Conservation (phyloP, 345 rosid species). For the Hypericum androsaemum region DNA sequence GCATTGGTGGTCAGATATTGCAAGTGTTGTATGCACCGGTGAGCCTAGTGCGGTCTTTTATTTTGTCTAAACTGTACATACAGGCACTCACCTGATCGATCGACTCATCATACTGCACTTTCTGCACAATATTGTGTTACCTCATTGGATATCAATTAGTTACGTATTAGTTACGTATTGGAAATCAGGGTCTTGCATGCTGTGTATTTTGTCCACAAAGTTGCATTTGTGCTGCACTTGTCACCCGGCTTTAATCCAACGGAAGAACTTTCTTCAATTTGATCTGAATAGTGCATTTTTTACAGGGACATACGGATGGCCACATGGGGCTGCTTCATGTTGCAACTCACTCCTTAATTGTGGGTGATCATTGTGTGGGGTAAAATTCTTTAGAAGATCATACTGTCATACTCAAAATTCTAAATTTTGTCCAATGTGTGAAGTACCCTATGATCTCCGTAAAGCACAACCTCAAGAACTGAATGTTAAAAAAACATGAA, state of each 20-base stretch:
- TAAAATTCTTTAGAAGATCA: conserved; percentile 27
- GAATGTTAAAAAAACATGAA: no score
- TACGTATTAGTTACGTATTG: no score
- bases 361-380: conserved; percentile 95
- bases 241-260: background rate
- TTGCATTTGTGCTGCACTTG: background rate
- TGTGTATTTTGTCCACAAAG: no score
- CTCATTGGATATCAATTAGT: no score
- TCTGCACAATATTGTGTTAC: no score
- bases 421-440: background rate
- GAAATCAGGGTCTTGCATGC: no score
- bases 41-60: background rate
- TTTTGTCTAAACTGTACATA: no score
- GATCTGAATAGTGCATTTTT: conserved; percentile 8
- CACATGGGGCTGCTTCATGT: conserved; percentile 64
- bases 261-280: background rate
- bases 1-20: conserved; percentile 65
- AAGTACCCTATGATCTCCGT: background rate
- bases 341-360: conserved; percentile 59
- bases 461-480: no score
- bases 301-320: conserved; percentile 94
- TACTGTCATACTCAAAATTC: background rate
- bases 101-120: no score
- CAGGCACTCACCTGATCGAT: no score
- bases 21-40: conserved; percentile 69